These are phyloP conservation scores for Corylus heterophylla DNA, from an alignment of 306 rosid genomes.

Conservation along the genomic window DNA sequence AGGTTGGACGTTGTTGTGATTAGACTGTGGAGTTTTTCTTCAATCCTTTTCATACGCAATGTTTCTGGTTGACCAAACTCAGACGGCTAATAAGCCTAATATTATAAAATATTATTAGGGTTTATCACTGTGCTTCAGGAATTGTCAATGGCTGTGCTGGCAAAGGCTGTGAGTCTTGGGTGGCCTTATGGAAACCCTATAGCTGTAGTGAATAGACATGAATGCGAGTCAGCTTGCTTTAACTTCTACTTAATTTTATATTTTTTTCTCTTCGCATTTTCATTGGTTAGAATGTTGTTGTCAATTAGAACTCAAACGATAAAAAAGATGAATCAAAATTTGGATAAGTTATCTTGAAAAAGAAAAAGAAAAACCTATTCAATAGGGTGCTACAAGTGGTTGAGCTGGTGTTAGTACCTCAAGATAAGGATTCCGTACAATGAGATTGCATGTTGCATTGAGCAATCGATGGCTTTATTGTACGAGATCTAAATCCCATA, in stretches of 20 bases:
- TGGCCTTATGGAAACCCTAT: neutral
- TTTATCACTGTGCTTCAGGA: neutral
- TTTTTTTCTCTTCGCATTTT: neutral
- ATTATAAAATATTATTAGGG: neutral
- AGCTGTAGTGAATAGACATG: neutral
- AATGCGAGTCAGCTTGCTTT: neutral
- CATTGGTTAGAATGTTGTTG: too few relatives aligned
- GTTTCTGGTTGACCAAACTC: neutral
- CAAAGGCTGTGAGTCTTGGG: neutral
- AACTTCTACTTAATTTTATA: neutral
- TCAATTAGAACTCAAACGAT: neutral
- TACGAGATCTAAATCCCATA: too few relatives aligned
- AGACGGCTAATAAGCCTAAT: neutral
- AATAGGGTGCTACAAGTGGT: neutral
- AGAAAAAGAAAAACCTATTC: neutral
- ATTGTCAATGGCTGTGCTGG: slow-evolving; percentile 10
- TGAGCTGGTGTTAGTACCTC: neutral
- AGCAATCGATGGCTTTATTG: too few relatives aligned
- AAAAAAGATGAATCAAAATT: too few relatives aligned
- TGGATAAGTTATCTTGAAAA: too few relatives aligned
- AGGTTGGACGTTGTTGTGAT: neutral
- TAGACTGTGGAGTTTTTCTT: neutral
- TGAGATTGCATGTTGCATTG: too few relatives aligned
- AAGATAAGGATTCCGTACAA: too few relatives aligned
- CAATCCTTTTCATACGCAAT: neutral